Percentiles rank a stretch among this genome's conserved stretches.
Conservation (phyloP, 176 grass and related monocot genomes). For the Melocanna baccifera region DNA sequence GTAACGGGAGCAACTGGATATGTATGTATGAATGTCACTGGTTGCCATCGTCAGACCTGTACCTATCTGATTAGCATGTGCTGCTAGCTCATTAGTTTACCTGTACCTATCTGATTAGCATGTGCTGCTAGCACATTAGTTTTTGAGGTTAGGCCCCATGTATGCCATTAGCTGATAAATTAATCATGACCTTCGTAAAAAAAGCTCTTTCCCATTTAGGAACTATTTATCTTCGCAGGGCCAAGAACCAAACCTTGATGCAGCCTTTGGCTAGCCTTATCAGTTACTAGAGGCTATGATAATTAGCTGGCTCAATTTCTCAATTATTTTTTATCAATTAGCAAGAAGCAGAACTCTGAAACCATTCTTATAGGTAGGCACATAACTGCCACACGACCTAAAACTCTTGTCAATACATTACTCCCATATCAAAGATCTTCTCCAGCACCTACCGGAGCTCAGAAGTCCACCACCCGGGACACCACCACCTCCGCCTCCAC, state of each 20-base stretch:
- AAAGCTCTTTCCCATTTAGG: neutral
- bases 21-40: neutral
- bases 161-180: neutral
- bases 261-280: neutral
- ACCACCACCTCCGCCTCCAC: neutral
- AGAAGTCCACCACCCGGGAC: constrained; percentile 15
- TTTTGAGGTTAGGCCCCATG: neutral
- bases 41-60: neutral
- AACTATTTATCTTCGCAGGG: neutral
- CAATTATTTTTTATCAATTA: constrained; percentile 32
- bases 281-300: neutral
- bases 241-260: neutral
- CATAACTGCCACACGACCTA: constrained; percentile 22
- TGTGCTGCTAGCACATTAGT: neutral
- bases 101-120: neutral
- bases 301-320: neutral
- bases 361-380: constrained; percentile 12
- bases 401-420: constrained; percentile 14
- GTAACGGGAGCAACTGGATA: neutral
- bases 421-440: neutral
- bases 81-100: neutral
- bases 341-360: constrained; percentile 22
- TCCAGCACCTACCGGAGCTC: constrained; percentile 19
- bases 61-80: neutral
- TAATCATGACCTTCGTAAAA: neutral